Evolutionary conservation across 1,284 basidiomycete species (phyloP), one percentile per base, ranked within the genome.

Genomic region (Rhodotorula sp.): DNA sequence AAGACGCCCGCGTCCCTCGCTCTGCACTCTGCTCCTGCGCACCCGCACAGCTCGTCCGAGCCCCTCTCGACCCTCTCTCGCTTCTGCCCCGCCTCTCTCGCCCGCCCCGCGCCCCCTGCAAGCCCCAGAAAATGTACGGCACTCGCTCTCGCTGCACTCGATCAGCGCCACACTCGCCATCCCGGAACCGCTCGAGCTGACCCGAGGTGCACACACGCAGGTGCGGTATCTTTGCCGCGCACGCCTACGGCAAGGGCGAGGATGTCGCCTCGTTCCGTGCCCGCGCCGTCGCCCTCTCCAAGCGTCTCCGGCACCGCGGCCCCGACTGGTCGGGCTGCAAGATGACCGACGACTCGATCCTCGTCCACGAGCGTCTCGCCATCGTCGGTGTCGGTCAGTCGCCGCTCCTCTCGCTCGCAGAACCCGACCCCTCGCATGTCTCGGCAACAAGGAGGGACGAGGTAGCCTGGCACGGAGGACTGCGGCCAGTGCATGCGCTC

Each of bases 261-360:
- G 75, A 76, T 54, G 54, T 74, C 45, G 60, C 70, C 19, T 57
- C 64, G 1, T 76, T 74, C 73, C 67, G 75, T 10, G 68, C 75
- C 16, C 73, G 75, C 54, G 73, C 75, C 41, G 70, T 76, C 68
- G 75, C 72, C 23, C 70, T 77, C 78, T 93, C 92, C 14, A 97
- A 94, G 84, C 89, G 88, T 78, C 88, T 93, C 77, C 87, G 95
- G 71, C 94, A 97, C 82, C 89, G 94, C 78, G 94, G 94, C 3
- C 95, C 95, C 48, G 94, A 97, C 84, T 97, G 94, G 94, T 94
- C 93, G 45, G 94, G 94, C 52, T 95, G 91, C 82, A 90, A 88
- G 82, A 90, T 93, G 74, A 91, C 91, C 61, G 88, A 89, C 81
- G 86, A 91, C 74, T 86, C 87, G 58, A 86, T 96, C 68, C 79